phyloP scores from a whole-genome alignment of 169 alveolate species.

The Cryptosporidium parvum region DNA sequence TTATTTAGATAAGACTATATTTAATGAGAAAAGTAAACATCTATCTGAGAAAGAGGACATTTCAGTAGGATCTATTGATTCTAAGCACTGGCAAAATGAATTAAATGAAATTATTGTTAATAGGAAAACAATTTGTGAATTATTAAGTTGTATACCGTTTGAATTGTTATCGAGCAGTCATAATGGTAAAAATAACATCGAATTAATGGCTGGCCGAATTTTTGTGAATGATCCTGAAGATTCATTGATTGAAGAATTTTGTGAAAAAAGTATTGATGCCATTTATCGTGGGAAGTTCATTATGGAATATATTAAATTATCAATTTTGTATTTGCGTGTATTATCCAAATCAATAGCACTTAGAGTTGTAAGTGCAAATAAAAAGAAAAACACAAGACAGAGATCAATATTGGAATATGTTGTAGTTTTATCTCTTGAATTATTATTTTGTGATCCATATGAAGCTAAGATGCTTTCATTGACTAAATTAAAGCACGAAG shows the following conservation, averaged over 20 bases:
- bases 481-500: conserved; percentile 2
- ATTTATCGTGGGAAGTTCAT: conserved; percentile 13
- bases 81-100: conserved; percentile 57
- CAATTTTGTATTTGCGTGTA: conserved; percentile 24
- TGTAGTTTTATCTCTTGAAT: conserved; percentile 39
- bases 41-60: not conserved
- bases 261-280: not conserved
- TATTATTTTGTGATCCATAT: conserved; percentile 32
- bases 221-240: conserved; percentile 14
- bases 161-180: conserved; percentile 21
- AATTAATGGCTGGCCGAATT: not conserved
- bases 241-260: not conserved
- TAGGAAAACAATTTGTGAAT: conserved; percentile 62
- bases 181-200: not conserved
- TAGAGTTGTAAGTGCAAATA: conserved; percentile 27
- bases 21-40: not conserved
- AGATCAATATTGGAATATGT: conserved; percentile 4
- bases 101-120: conserved; percentile 49
- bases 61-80: not conserved
- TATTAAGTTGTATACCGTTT: conserved; percentile 65
- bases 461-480: conserved; percentile 14
- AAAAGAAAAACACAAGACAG: not conserved
- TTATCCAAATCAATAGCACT: conserved; percentile 44
- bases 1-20: conserved; percentile 30
- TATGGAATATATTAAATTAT: conserved; percentile 48